A percentile compares a stretch with the other conserved stretches of the same genome.
Evolutionary conservation across 257 asterid genomes (phyloP).

Genomic region (Solanum arcanum): DNA sequence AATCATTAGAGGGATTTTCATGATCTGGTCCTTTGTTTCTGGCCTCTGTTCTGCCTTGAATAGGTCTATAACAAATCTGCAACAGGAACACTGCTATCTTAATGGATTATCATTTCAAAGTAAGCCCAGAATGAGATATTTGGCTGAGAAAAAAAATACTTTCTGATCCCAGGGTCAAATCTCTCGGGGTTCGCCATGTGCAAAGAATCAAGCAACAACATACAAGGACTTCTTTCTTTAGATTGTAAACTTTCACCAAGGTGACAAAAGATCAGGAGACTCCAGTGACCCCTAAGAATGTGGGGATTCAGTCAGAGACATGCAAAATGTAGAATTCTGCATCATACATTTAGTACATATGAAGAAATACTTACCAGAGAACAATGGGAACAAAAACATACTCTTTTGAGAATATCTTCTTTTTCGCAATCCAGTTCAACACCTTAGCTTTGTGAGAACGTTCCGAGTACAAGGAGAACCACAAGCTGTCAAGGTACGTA

Average conservation of each 20-base stretch:
- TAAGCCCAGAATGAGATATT: neutral
- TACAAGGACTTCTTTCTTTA: conserved; percentile 30
- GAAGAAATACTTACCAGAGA: conserved; percentile 40
- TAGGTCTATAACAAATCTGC: conserved; percentile 52
- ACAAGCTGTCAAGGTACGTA: conserved; percentile 38
- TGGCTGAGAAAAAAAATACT: conserved; percentile 17
- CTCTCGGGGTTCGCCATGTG: conserved; percentile 20
- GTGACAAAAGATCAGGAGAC: conserved; percentile 69
- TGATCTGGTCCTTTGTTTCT: conserved; percentile 13
- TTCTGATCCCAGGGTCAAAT: conserved; percentile 58
- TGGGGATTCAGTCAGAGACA: neutral
- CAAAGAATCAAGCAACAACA: conserved; percentile 67
- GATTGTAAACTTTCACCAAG: conserved; percentile 36
- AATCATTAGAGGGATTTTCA: conserved; percentile 44
- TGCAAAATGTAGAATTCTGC: neutral
- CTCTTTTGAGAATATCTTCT: conserved; percentile 33
- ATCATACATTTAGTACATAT: neutral
- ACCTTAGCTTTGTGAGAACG: conserved; percentile 15
- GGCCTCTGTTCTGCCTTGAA: conserved; percentile 22
- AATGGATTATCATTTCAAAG: neutral
- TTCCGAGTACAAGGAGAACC: conserved; percentile 43
- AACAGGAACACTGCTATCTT: neutral
- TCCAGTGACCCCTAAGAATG: conserved; percentile 63
- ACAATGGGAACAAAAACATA: conserved; percentile 63
- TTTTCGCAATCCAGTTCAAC: conserved; percentile 46